Base-by-base conservation (phyloP, 2,329 filamentous ascomycete genomes). In the Neonectria faginata region DNA sequence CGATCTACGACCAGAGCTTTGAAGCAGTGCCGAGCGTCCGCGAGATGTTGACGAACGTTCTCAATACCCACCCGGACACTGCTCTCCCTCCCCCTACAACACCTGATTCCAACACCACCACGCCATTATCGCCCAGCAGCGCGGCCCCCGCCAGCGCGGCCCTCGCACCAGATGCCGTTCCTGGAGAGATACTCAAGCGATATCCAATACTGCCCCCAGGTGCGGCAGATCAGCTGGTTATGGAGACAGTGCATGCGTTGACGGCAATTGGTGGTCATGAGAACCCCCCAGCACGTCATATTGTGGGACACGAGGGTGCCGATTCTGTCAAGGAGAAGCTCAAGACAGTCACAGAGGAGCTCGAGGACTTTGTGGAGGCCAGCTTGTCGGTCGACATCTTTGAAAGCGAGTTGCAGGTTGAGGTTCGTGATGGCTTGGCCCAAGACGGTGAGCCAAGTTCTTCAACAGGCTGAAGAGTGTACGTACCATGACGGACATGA, bases 291-390 rank as follows among this genome's bases (percentile, higher is more conserved):
- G 93, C 94, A 1, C 85, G 96, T 33, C 95, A 98, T 77, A 97
- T 98, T 73, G 94, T 98, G 2, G 95, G 96, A 0, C 89, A 91
- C 59, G 96, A 98, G 78, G 95, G 93, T 0, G 91, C 95, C 12
- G 86, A 89, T 6, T 92, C 92, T 44, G 95, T 98, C 42, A 97
- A 95, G 78, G 96, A 98, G 80, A 98, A 98, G 81, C 82, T 99
- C 60, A 97, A 97, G 82, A 97, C 94, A 2, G 93, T 97, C 3
- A 97, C 93, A 67, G 94, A 98, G 77, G 96, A 98, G 81, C 82
- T 98, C 61, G 96, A 98, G 78, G 96, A 98, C 71, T 98, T 98
- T 79, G 91, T 97, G 29, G 93, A 97, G 73, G 91, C 94, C 27
- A 97, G 94, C 74, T 85, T 91, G 69, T 91, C 92, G 0, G 94